Evolutionary conservation across 345 rosid genomes (phyloP), one percentile per base, ranked within the genome.

Genomic region (Boechera retrofracta): DNA sequence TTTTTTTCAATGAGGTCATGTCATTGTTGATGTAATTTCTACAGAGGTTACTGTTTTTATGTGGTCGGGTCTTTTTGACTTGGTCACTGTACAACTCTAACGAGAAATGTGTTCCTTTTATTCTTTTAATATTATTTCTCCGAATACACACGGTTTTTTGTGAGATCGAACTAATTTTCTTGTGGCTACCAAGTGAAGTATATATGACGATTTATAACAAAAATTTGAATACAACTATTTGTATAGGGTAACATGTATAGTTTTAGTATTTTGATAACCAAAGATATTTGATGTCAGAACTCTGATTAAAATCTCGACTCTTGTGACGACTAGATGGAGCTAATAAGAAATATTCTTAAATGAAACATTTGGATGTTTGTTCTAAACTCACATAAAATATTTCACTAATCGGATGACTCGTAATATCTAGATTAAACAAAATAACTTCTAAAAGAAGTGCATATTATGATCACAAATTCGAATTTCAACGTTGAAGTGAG

Each of bases 21-120:
- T 36, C 75, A 77, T 21, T 56, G 67, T 77, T 64, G 67, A 16
- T 71, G 80, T 77, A 64, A 64, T 58, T 42, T 63, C 42, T 21
- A 28, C 63, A 53, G 51, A 62, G 26, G 44, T 70, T 62, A 63
- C 15, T 71, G 61, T 70, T 77, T 51, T 64, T 28, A 28, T 71
- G 55, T 71, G 55, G 80, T 71, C 47, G 56, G 61, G 32, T 64
- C 57, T 35, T 72, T 48, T 58, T 72, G 73, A 77, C 77, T 78
- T 58, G 13, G 55, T 77, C 60, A 71, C 77, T n/a, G 58, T 63
- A 70, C 71, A 63, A 77, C 67, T 70, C 76, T 47, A 26, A 64
- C 76, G 56, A 64, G 71, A 55, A 77, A 70, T 24, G 9, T 63
- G 49, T 71, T 55, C 59, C 33, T 3, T 52, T 48, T 35, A 26